Percentiles rank a stretch among this genome's conserved stretches.
These are phyloP conservation scores for Taxawa tesnikishii DNA, from an alignment of 2,329 filamentous ascomycete genomes.

Conservation along the genomic window DNA sequence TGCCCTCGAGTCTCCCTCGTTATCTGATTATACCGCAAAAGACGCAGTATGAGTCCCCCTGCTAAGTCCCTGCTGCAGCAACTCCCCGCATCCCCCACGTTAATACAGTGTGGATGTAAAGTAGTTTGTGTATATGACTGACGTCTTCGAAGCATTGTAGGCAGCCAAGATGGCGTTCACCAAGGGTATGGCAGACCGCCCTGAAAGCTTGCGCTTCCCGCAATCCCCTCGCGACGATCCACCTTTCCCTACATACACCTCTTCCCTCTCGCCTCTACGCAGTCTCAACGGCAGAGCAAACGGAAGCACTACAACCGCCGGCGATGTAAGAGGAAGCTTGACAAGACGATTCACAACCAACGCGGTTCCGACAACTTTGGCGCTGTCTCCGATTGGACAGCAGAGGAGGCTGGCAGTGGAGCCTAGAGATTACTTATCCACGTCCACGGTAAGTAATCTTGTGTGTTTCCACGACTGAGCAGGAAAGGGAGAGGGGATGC, in stretches of 20 bases:
- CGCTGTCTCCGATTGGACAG: slow-evolving; percentile 49
- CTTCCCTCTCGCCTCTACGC: slow-evolving; percentile 41
- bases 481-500: too few relatives aligned
- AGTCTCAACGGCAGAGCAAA: slow-evolving; percentile 19
- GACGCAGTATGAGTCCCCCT: too few relatives aligned
- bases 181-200: slow-evolving; percentile 49
- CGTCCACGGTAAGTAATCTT: slow-evolving; percentile 16
- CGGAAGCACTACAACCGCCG: slow-evolving; percentile 36
- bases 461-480: too few relatives aligned
- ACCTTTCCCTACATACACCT: slow-evolving; percentile 61
- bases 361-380: slow-evolving; percentile 59
- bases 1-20: too few relatives aligned
- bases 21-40: too few relatives aligned
- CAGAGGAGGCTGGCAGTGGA: slow-evolving; percentile 39
- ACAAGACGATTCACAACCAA: slow-evolving; percentile 89
- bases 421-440: slow-evolving; percentile 24
- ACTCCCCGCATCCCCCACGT: too few relatives aligned
- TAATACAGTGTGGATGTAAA: too few relatives aligned
- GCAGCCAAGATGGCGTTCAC: slow-evolving; percentile 52
- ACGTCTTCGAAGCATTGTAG: too few relatives aligned
- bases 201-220: slow-evolving; percentile 70
- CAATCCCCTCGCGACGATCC: slow-evolving; percentile 67
- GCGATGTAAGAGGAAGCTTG: slow-evolving; percentile 64
- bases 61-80: too few relatives aligned
- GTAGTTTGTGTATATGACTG: too few relatives aligned